These are phyloP conservation scores for Exophiala xenobiotica DNA, from an alignment of 2,329 filamentous ascomycete genomes.

Conservation along the genomic window DNA sequence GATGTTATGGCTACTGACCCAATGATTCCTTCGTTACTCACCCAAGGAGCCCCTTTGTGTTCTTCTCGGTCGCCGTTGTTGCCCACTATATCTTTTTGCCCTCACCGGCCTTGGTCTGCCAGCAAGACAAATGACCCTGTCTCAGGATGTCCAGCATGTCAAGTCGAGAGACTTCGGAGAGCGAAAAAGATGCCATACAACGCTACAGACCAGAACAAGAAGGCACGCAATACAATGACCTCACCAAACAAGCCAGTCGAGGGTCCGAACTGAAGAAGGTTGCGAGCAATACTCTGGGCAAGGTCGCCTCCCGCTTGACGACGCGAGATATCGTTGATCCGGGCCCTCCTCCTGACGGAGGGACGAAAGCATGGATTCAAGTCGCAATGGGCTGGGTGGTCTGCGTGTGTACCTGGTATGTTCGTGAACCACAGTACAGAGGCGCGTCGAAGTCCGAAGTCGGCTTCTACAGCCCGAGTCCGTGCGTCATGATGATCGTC, in stretches of 20 bases:
- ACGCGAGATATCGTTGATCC: constrained; percentile 24
- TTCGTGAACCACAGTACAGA: too few relatives aligned
- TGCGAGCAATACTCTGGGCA: constrained; percentile 22
- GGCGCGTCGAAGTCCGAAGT: too few relatives aligned
- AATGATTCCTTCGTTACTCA: too few relatives aligned
- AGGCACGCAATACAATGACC: not conserved
- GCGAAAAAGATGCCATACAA: constrained; percentile 20
- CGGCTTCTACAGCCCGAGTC: not conserved
- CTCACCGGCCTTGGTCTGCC: not conserved
- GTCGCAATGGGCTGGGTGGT: constrained; percentile 53
- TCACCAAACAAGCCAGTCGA: constrained; percentile 13
- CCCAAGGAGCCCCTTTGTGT: too few relatives aligned
- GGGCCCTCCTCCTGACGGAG: constrained; percentile 33
- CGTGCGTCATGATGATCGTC: not conserved
- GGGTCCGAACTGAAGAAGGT: constrained; percentile 12
- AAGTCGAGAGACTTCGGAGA: constrained; percentile 14
- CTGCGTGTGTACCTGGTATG: constrained; percentile 57
- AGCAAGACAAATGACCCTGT: constrained; percentile 1
- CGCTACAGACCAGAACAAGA: not conserved
- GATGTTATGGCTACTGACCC: too few relatives aligned
- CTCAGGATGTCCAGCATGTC: constrained; percentile 13
- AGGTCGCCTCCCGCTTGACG: constrained; percentile 20
- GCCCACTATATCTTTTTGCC: not conserved
- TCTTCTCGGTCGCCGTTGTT: constrained; percentile 1
- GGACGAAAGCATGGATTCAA: constrained; percentile 56